These are phyloP conservation scores for Solanum ossicruentum DNA, from an alignment of 257 asterid species.

Conservation along the genomic window DNA sequence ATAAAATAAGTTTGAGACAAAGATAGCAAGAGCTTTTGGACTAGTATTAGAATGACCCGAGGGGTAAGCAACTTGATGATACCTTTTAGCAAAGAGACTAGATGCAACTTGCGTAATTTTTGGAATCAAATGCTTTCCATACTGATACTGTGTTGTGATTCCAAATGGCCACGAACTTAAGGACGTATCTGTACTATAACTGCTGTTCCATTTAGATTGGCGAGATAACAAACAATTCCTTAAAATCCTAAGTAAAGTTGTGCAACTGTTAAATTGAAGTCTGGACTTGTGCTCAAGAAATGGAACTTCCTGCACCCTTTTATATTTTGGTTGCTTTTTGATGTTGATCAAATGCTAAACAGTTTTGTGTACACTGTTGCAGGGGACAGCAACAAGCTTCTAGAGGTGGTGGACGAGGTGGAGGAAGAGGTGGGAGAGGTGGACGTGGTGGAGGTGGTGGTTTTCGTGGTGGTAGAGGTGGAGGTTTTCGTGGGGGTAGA, in stretches of 20 bases:
- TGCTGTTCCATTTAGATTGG: background rate
- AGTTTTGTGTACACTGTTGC: background rate
- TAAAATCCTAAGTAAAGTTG: background rate
- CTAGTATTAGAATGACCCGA: background rate
- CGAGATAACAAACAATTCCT: background rate
- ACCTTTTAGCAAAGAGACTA: background rate
- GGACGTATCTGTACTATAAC: background rate
- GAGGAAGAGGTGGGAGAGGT: conserved; percentile 39
- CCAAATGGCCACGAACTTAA: background rate
- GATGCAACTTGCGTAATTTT: background rate
- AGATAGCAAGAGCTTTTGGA: background rate
- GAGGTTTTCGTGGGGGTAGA: conserved; percentile 47
- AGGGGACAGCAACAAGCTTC: conserved; percentile 39
- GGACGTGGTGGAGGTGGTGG: conserved; percentile 46
- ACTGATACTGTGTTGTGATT: background rate
- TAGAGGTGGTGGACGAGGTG: conserved; percentile 48
- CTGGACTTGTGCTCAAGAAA: background rate
- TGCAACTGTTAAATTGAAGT: background rate
- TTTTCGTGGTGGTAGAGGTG: conserved; percentile 36
- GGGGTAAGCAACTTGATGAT: background rate
- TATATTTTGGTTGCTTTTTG: background rate
- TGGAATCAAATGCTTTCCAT: background rate
- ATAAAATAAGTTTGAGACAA: background rate
- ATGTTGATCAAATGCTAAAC: background rate
- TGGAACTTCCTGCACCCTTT: too few species aligned